Evolutionary conservation across 2,329 filamentous ascomycete species (phyloP).

Genomic region (Dothistroma pini): DNA sequence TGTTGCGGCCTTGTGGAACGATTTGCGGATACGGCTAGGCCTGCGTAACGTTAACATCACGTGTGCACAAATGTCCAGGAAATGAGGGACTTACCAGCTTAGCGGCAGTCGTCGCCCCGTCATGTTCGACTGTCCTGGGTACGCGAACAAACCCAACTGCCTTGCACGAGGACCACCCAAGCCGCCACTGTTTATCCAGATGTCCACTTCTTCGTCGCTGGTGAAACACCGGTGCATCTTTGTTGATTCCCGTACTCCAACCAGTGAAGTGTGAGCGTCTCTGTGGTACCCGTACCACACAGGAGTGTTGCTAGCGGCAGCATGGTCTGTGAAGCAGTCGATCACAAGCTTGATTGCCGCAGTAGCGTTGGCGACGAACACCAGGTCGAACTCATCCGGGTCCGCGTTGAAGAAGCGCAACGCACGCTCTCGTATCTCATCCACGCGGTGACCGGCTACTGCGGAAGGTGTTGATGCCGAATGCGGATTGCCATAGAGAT

Average conservation of each 20-base stretch:
- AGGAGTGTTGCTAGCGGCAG: conserved; percentile 44
- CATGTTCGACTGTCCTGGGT: conserved; percentile 42
- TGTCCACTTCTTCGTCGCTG: conserved; percentile 39
- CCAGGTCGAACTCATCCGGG: conserved; percentile 56
- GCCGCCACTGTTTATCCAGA: conserved; percentile 42
- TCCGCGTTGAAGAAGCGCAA: conserved; percentile 58
- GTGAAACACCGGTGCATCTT: conserved; percentile 39
- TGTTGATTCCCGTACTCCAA: conserved; percentile 36
- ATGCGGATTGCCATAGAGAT: conserved; percentile 66
- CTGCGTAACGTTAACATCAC: conserved; percentile 27
- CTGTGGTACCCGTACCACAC: conserved; percentile 60
- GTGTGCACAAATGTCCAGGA: background rate
- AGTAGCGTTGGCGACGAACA: conserved; percentile 61
- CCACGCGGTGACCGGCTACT: conserved; percentile 55
- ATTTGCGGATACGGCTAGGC: conserved; percentile 34
- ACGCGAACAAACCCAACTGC: conserved; percentile 38
- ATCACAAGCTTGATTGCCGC: conserved; percentile 61
- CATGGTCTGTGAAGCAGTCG: conserved; percentile 55
- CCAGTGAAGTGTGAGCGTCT: conserved; percentile 60
- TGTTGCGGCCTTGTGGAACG: conserved; percentile 33
- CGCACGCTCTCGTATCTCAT: conserved; percentile 52
- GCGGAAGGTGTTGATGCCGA: conserved; percentile 60
- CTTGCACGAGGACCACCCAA: conserved; percentile 30
- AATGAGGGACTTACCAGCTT: conserved; percentile 29
- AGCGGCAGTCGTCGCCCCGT: conserved; percentile 37